Percentiles rank a stretch among this genome's conserved stretches.
These are phyloP conservation scores for Pistacia integerrima DNA, from an alignment of 345 rosid genomes.

Conservation along the genomic window DNA sequence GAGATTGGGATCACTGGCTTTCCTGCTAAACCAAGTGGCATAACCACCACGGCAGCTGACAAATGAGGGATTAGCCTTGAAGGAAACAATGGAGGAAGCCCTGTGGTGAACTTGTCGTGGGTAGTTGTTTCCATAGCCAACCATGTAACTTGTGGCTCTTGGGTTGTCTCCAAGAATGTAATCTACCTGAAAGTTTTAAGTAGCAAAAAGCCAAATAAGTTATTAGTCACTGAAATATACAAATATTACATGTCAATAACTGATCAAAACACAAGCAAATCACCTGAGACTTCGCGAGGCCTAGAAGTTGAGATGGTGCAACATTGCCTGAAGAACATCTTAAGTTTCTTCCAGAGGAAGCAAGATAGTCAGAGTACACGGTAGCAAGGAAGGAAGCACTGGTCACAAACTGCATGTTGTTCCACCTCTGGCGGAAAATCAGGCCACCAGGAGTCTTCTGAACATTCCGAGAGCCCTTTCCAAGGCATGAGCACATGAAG, in stretches of 20 bases:
- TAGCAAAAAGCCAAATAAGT: conserved; percentile 7
- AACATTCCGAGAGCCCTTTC: conserved; percentile 60
- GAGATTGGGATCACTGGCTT: conserved; percentile 82
- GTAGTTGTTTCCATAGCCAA: conserved; percentile 92
- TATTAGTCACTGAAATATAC: no score
- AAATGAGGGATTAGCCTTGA: conserved; percentile 60
- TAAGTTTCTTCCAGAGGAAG: conserved; percentile 62
- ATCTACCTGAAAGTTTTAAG: conserved; percentile 56
- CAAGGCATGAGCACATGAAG: conserved; percentile 86
- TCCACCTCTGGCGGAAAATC: conserved; percentile 88
- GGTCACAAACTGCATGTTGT: conserved; percentile 96
- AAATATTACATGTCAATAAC: background rate
- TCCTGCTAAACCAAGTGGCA: conserved; percentile 81
- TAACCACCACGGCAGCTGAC: conserved; percentile 95
- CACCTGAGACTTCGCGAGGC: conserved; percentile 92
- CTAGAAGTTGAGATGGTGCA: conserved; percentile 62
- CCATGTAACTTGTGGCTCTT: conserved; percentile 94
- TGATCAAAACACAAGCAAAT: background rate
- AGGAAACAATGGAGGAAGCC: conserved; percentile 87
- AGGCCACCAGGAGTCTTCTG: conserved; percentile 95
- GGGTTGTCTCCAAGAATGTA: conserved; percentile 99
- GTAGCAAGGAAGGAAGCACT: conserved; percentile 78
- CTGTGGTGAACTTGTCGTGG: conserved; percentile 93
- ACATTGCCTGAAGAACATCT: conserved; percentile 66
- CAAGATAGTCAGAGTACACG: conserved; percentile 81